Percentiles rank a stretch among this genome's conserved stretches.
Conservation (phyloP, 2,329 filamentous ascomycete genomes). For the Botryotinia calthae region DNA sequence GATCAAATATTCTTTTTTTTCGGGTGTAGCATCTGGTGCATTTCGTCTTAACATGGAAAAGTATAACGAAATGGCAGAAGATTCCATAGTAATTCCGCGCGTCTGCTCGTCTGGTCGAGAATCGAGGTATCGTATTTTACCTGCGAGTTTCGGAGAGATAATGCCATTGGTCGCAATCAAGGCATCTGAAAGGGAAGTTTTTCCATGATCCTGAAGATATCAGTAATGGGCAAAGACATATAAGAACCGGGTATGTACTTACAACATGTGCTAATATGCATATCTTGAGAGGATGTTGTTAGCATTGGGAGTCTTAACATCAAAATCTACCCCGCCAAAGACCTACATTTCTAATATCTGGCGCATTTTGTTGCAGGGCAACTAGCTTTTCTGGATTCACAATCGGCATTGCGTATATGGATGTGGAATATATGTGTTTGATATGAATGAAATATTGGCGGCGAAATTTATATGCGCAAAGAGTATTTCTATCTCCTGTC, state of each 20-base stretch:
- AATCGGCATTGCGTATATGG: slow-evolving; percentile 68
- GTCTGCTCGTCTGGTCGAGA: slow-evolving; percentile 94
- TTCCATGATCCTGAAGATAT: slow-evolving; percentile 77
- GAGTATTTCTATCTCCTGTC: background rate
- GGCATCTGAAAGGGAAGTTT: slow-evolving; percentile 94
- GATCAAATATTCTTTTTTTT: slow-evolving; percentile 86
- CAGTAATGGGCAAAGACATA: background rate
- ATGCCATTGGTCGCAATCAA: slow-evolving; percentile 98
- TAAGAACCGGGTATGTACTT: slow-evolving; percentile 39
- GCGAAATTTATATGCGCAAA: background rate
- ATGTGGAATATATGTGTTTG: slow-evolving; percentile 22
- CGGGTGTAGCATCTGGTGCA: slow-evolving; percentile 63
- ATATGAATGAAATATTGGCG: background rate
- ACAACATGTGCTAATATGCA: slow-evolving; percentile 93
- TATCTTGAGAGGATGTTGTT: slow-evolving; percentile 55
- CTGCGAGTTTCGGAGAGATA: slow-evolving; percentile 94
- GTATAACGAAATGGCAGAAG: slow-evolving; percentile 92
- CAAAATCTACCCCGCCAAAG: slow-evolving; percentile 29
- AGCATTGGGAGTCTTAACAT: slow-evolving; percentile 20
- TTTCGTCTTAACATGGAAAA: slow-evolving; percentile 85
- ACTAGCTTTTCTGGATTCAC: slow-evolving; percentile 89
- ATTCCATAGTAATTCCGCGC: slow-evolving; percentile 99
- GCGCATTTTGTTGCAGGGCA: slow-evolving; percentile 79
- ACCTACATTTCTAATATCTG: slow-evolving; percentile 87
- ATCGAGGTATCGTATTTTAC: slow-evolving; percentile 97